These are phyloP conservation scores for Entomortierella lignicola DNA, from an alignment of 192 early-diverging fungal genomes.

Conservation along the genomic window DNA sequence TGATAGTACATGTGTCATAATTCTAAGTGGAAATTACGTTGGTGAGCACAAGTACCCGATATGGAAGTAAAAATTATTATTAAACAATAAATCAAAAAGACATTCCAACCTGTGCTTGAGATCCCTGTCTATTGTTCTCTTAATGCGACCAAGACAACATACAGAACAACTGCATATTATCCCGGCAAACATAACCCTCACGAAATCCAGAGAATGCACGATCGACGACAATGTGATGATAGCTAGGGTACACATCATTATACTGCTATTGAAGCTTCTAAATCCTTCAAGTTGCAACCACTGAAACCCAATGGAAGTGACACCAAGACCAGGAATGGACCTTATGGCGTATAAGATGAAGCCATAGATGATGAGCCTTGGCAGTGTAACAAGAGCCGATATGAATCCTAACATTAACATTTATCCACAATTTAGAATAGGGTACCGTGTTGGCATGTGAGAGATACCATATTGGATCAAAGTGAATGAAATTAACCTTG, in stretches of 20 bases:
- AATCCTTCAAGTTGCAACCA: slow-evolving; percentile 1
- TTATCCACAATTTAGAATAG: neutral
- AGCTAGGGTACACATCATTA: neutral
- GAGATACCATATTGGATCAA: neutral
- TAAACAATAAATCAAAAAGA: neutral
- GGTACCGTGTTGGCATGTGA: slow-evolving; percentile 17
- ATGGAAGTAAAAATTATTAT: neutral
- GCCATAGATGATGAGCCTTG: slow-evolving; percentile 30
- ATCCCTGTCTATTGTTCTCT: slow-evolving; percentile 27
- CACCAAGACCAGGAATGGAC: slow-evolving; percentile 7
- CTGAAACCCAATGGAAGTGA: slow-evolving; percentile 8
- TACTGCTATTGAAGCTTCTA: neutral
- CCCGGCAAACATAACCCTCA: slow-evolving; percentile 1
- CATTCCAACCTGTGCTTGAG: slow-evolving; percentile 17
- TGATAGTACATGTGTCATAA: slow-evolving; percentile 6
- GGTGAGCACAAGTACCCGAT: neutral
- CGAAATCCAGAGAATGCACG: slow-evolving; percentile 9
- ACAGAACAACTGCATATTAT: slow-evolving; percentile 11
- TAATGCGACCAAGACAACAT: slow-evolving; percentile 21
- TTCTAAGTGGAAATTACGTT: slow-evolving; percentile 5
- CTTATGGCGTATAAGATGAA: slow-evolving; percentile 20
- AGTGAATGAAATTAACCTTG: neutral
- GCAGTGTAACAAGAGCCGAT: slow-evolving; percentile 12
- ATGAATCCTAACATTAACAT: slow-evolving; percentile 22
- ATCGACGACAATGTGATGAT: slow-evolving; percentile 7